phyloP scores from a whole-genome alignment of 192 early-diverging fungal species.

The Gryganskiella cystojenkinii region DNA sequence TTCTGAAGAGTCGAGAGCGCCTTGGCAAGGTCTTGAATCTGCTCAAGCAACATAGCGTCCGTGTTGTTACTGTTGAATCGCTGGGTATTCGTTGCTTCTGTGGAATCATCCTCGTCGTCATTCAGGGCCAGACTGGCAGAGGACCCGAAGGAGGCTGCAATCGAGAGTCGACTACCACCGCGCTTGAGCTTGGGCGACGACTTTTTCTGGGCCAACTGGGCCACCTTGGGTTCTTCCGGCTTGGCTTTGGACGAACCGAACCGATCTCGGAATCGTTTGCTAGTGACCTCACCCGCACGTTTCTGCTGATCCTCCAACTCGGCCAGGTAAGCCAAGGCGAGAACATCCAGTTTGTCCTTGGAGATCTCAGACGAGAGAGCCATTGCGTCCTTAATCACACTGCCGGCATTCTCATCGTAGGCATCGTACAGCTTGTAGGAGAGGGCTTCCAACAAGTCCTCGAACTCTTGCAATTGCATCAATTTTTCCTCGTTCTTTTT shows the following conservation, averaged over 20 bases:
- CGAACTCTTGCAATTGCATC: slow-evolving; percentile 77
- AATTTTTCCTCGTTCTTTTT: slow-evolving; percentile 81
- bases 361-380: slow-evolving; percentile 75
- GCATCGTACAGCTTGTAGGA: slow-evolving; percentile 85
- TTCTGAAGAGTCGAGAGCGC: slow-evolving; percentile 74
- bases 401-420: slow-evolving; percentile 68
- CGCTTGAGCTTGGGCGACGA: slow-evolving; percentile 24
- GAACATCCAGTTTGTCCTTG: slow-evolving; percentile 75
- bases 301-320: slow-evolving; percentile 67
- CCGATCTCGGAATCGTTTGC: slow-evolving; percentile 58
- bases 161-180: slow-evolving; percentile 39
- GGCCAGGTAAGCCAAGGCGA: slow-evolving; percentile 68
- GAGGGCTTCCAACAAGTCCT: slow-evolving; percentile 84
- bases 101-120: slow-evolving; percentile 11
- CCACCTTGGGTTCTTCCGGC: slow-evolving; percentile 20
- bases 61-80: slow-evolving; percentile 4
- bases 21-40: slow-evolving; percentile 71
- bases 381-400: slow-evolving; percentile 85
- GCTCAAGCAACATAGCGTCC: slow-evolving; percentile 60
- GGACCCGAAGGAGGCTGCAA: slow-evolving; percentile 44
- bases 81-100: background rate
- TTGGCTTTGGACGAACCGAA: slow-evolving; percentile 40
- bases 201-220: slow-evolving; percentile 7
- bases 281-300: slow-evolving; percentile 57
- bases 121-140: slow-evolving; percentile 10